Evolutionary conservation across 768 basidiomycete genomes (phyloP).

Genomic region (Holtermanniella nyarrowii): DNA sequence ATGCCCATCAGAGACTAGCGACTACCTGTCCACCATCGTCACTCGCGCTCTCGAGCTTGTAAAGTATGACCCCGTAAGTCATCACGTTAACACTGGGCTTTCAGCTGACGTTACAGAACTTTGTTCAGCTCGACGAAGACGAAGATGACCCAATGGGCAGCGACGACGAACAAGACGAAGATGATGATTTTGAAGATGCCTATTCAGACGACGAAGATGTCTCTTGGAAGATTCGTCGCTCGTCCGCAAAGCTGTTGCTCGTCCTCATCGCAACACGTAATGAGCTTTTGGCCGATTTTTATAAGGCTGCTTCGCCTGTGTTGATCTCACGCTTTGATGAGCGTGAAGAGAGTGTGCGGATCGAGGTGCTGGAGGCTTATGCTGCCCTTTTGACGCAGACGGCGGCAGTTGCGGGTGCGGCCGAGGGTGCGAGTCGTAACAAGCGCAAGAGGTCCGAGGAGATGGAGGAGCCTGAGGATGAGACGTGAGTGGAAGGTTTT

Average conservation of each 20-base stretch:
- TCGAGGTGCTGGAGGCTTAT: constrained; percentile 88
- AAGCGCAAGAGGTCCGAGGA: constrained; percentile 43
- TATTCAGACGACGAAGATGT: constrained; percentile 98
- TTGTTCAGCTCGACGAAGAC: constrained; percentile 52
- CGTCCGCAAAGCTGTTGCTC: constrained; percentile 78
- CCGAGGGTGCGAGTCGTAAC: constrained; percentile 43
- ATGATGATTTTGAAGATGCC: constrained; percentile 44
- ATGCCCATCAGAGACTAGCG: constrained; percentile 70
- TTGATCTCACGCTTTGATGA: constrained; percentile 87
- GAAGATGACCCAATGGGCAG: constrained; percentile 56
- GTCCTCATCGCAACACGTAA: constrained; percentile 82
- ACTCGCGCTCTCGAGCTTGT: constrained; percentile 65
- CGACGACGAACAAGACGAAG: not conserved
- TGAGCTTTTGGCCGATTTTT: constrained; percentile 67
- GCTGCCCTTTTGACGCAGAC: constrained; percentile 73
- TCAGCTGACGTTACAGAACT: constrained; percentile 47
- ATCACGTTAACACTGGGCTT: constrained; percentile 1
- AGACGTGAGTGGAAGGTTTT: constrained; percentile 22
- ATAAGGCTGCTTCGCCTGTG: constrained; percentile 73
- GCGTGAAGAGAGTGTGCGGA: constrained; percentile 83
- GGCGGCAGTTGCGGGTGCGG: constrained; percentile 45
- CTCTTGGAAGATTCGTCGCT: constrained; percentile 92
- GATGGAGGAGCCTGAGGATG: constrained; percentile 45
- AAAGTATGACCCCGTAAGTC: constrained; percentile 81
- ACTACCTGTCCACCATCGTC: constrained; percentile 59